Conservation (phyloP, 805 yeast genomes). For the Suhomyces canberraensis region DNA sequence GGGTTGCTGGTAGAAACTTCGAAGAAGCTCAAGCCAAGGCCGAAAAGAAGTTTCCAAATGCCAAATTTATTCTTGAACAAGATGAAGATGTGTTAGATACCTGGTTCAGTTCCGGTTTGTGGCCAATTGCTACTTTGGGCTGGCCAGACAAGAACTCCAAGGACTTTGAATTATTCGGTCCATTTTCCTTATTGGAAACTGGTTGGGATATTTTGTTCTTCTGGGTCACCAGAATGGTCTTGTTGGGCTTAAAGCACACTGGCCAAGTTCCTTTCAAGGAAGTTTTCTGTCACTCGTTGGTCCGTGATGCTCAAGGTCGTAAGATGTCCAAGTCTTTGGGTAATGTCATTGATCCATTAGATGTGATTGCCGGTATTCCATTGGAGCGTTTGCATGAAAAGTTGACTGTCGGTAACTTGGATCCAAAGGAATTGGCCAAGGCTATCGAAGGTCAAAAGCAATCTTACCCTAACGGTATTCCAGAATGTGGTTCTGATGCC, state of each 20-base stretch:
- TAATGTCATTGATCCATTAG: slow-evolving; percentile 93
- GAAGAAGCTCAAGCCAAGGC: slow-evolving; percentile 90
- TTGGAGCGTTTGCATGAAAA: slow-evolving; percentile 77
- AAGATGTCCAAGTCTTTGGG: slow-evolving; percentile 98
- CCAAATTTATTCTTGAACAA: slow-evolving; percentile 75
- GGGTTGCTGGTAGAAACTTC: slow-evolving; percentile 85
- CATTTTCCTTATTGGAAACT: slow-evolving; percentile 93
- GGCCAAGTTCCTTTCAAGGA: slow-evolving; percentile 92
- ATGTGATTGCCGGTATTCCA: slow-evolving; percentile 86
- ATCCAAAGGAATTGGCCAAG: slow-evolving; percentile 79
- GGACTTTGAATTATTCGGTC: slow-evolving; percentile 77
- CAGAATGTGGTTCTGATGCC: slow-evolving; percentile 99
- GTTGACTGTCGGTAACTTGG: slow-evolving; percentile 78
- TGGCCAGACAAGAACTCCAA: slow-evolving; percentile 76
- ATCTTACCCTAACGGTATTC: slow-evolving; percentile 95
- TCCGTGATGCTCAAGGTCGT: slow-evolving; percentile 98
- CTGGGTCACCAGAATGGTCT: slow-evolving; percentile 98
- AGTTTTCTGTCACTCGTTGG: slow-evolving; percentile 97
- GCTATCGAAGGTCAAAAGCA: slow-evolving; percentile 85
- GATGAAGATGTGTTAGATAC: slow-evolving; percentile 98
- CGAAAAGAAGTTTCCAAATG: slow-evolving; percentile 61
- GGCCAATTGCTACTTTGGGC: slow-evolving; percentile 96
- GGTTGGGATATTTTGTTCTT: slow-evolving; percentile 99
- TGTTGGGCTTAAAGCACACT: slow-evolving; percentile 84
- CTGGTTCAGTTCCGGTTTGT: slow-evolving; percentile 97